Percentiles rank a stretch among this genome's conserved stretches.
These are phyloP conservation scores for Mortierella claussenii DNA, from an alignment of 192 early-diverging fungal species.

Conservation along the genomic window DNA sequence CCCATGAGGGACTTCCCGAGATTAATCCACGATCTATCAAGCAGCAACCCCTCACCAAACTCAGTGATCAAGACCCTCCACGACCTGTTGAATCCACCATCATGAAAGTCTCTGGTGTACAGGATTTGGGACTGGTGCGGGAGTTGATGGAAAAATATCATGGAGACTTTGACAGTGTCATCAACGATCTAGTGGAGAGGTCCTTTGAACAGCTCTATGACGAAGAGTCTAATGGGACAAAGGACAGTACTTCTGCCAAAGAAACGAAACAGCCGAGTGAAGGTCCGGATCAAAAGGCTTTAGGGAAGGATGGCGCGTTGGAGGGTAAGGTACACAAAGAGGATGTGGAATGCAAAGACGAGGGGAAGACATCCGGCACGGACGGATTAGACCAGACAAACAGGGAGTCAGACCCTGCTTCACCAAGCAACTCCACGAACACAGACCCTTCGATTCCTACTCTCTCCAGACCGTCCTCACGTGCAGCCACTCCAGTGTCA, in stretches of 20 bases:
- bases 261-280: background rate
- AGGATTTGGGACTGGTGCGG: constrained; percentile 59
- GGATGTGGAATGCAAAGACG: no score
- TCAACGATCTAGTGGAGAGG: constrained; percentile 60
- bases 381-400: no score
- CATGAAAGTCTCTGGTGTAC: constrained; percentile 63
- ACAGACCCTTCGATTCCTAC: background rate
- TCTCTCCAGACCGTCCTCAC: background rate
- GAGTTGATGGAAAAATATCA: constrained; percentile 57
- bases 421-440: background rate
- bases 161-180: constrained; percentile 60
- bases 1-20: constrained; percentile 68
- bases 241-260: no score
- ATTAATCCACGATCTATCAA: constrained; percentile 51
- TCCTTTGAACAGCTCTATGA: background rate
- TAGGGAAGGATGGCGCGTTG: no score
- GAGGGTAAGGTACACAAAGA: no score
- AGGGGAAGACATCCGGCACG: no score
- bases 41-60: constrained; percentile 24
- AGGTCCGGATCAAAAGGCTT: no score
- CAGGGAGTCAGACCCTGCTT: no score
- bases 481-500: background rate
- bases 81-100: constrained; percentile 66
- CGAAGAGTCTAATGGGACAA: no score
- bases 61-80: constrained; percentile 32